phyloP scores from a whole-genome alignment of 2,329 filamentous ascomycete species.

The Cercospora janseana region DNA sequence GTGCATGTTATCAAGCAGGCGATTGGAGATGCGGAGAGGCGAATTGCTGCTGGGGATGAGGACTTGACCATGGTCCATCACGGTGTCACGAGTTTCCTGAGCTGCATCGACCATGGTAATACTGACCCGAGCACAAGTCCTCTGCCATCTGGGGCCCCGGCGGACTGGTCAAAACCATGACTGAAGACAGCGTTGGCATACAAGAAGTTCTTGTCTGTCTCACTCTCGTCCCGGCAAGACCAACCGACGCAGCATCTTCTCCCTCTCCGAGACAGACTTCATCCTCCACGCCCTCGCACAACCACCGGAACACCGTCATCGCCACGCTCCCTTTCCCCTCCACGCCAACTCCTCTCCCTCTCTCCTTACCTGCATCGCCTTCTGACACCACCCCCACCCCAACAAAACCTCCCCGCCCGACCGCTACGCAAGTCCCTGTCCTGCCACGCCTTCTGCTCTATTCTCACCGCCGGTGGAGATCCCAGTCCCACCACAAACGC shows the following conservation, averaged over 20 bases:
- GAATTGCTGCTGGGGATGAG: neutral
- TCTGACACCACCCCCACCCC: neutral
- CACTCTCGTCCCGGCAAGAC: neutral
- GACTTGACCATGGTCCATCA: neutral
- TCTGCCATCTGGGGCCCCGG: neutral
- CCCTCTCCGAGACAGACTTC: neutral
- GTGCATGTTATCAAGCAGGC: neutral
- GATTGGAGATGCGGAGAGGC: neutral
- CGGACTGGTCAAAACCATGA: neutral
- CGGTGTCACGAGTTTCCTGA: neutral
- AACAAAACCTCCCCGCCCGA: neutral
- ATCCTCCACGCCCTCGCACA: neutral
- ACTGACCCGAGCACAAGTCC: neutral
- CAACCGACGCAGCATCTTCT: neutral
- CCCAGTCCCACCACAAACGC: neutral
- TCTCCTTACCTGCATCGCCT: neutral
- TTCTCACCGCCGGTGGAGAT: neutral
- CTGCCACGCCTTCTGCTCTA: slow-evolving; percentile 1
- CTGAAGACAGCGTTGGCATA: neutral
- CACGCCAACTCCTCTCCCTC: neutral
- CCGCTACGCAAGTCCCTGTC: neutral
- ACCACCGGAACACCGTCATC: neutral
- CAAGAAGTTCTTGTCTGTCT: neutral
- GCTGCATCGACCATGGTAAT: neutral
- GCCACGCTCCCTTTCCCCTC: neutral